Evolutionary conservation across 371 early-diverging fungal species (phyloP), one percentile per base, ranked within the genome.

Genomic region (Mortierella sp.): DNA sequence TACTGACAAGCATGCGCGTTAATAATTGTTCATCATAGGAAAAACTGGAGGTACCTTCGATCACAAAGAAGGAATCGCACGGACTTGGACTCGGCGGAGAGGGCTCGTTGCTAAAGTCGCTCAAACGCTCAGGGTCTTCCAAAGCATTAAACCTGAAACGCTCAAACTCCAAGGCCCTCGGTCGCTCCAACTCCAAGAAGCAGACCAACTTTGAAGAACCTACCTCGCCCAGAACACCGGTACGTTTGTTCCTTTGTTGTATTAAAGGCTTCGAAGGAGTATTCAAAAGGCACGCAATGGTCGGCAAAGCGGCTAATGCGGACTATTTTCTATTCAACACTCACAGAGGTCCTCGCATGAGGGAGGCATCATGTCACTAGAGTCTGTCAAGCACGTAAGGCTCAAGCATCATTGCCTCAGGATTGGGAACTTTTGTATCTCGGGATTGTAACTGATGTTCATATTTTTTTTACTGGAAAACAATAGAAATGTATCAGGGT

Each of bases 401-500:
- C 32, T 14, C 70, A 71, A 32, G 5, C 46, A 29, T 76, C 24
- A 18, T 32, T 27, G 54, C 6, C n/a, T 49, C 41, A 49, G 16
- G 54, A 38, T 11, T 21, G 14, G 68, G 43, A 41, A 41, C 43
- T 0, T 74, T 72, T 44, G 29, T 63, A 12, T 27, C 1, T 18
- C 48, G 29, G 43, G 38, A 38, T 41, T 18, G 54, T 1, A 27
- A 38, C 38, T 74, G 49, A 72, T 60, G 11, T 60, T 27, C 27
- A 12, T n/a, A 27, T 10, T 21, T 38, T 16, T 1, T 4, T 38
- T 24, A 35, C 3, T 35, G 74, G 29, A 46, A 46, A 43, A 24
- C 6, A 72, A 82, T 76, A 91, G 90, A 89, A 92, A 54, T 93
- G 92, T 60, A 92, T 95, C 49, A 90, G 92, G 75, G 95, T 95